Evolutionary conservation across 106 monocot species (phyloP), one percentile per base, ranked within the genome.

Genomic region (Acanthochlamys bracteata): DNA sequence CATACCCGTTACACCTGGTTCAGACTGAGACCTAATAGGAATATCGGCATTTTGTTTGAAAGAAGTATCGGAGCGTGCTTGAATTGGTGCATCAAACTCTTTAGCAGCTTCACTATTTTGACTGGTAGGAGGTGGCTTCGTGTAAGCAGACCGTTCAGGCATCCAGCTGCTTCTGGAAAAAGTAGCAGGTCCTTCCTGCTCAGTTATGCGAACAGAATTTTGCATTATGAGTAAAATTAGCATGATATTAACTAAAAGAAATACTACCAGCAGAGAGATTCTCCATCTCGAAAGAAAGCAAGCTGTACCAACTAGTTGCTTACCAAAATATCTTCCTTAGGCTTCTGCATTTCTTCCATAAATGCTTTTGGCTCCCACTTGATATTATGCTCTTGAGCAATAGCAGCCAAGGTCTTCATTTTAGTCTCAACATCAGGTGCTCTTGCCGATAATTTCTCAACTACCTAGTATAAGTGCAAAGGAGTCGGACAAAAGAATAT

Each of bases 361-460:
- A 95, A 78, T 72, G 68, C 61, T 73, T 84, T 73, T 41, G 90
- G 49, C 53, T 95, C 82, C 90, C 95, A 95, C 51, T 90, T 78
- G 43, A 90, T 60, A 39, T 79, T 77, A 66, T 90, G 75, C 68
- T 90, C 91, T 63, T 83, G 42, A 19, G 96, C 96, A 64, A 93
- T 74, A 41, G 74, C 66, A 67, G 75, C 75, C 61, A 93, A 65
- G 16, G 68, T 73, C 67, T 85, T 88, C 10, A 76, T 64, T 67
- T 96, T 96, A 16, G 78, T 88, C 63, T 85, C 74, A 15, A 65
- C 42, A 62, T 88, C 83, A 76, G 90, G 87, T 53, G 90, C 61
- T 66, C 51, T 78, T 45, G 88, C 83, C 53, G 96, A 96, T 23
- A 96, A 69, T 60, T 96, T 91, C 66, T 91, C 88, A 41, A 96